Evolutionary conservation across 768 basidiomycete genomes (phyloP).

Genomic region (Boletus rubropictus): DNA sequence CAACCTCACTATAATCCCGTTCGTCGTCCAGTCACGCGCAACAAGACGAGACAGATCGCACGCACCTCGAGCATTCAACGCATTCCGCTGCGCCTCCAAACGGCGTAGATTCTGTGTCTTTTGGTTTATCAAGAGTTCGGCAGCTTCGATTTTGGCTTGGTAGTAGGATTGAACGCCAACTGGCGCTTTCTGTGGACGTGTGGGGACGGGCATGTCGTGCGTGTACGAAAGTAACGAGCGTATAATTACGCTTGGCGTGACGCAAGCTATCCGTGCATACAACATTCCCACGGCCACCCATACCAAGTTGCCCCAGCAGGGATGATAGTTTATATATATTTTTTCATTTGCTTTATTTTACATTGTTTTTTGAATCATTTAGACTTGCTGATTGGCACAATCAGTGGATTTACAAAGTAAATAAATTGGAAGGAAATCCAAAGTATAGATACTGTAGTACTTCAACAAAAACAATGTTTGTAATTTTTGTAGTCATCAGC

Average conservation of each 20-base stretch:
- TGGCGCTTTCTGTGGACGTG: slow-evolving; percentile 36
- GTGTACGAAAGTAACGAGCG: background rate
- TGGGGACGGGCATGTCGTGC: slow-evolving; percentile 35
- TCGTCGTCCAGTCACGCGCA: background rate
- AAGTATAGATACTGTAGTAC: too few relatives aligned
- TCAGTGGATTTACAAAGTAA: too few relatives aligned
- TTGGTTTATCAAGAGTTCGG: slow-evolving; percentile 89
- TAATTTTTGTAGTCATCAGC: too few relatives aligned
- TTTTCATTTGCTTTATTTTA: too few relatives aligned
- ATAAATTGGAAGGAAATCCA: too few relatives aligned
- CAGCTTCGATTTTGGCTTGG: slow-evolving; percentile 90
- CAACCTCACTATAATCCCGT: slow-evolving; percentile 58
- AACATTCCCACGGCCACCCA: slow-evolving; percentile 8
- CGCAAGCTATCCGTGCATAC: slow-evolving; percentile 8
- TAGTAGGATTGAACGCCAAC: slow-evolving; percentile 86
- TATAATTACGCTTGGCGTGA: slow-evolving; percentile 1
- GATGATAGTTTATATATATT: too few relatives aligned
- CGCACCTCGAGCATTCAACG: slow-evolving; percentile 89
- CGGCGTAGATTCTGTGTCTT: slow-evolving; percentile 95
- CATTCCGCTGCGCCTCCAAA: slow-evolving; percentile 95
- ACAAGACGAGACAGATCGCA: too few relatives aligned
- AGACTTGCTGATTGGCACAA: too few relatives aligned
- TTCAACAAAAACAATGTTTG: too few relatives aligned
- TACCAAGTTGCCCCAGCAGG: too few relatives aligned
- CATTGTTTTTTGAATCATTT: too few relatives aligned